phyloP scores from a whole-genome alignment of 352 stramenopile genomes.

The Pythium periplocum region DNA sequence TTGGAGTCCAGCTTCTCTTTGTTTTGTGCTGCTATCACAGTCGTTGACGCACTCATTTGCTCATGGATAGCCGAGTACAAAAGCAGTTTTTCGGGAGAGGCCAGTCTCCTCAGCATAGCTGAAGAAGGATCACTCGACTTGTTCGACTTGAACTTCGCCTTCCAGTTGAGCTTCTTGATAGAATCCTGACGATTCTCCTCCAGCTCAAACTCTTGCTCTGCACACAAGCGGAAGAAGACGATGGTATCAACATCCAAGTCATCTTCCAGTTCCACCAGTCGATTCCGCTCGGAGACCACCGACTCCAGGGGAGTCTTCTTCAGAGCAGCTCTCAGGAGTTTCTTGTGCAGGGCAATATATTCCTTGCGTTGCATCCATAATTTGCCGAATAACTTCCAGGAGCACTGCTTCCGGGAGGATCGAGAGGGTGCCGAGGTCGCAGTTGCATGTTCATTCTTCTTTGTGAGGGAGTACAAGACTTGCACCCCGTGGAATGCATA shows the following conservation, averaged over 20 bases:
- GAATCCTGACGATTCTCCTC: slow-evolving; percentile 64
- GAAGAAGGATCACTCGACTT: slow-evolving; percentile 8
- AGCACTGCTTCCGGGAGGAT: slow-evolving; percentile 16
- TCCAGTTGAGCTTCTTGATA: slow-evolving; percentile 66
- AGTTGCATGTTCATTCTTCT: slow-evolving; percentile 7
- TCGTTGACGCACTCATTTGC: slow-evolving; percentile 55
- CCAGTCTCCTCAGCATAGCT: slow-evolving; percentile 18
- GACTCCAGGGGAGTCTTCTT: slow-evolving; percentile 50
- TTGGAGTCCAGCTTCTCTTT: slow-evolving; percentile 39
- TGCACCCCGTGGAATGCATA: slow-evolving; percentile 71
- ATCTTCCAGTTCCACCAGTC: slow-evolving; percentile 62
- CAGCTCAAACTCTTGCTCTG: slow-evolving; percentile 53
- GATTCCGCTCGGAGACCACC: slow-evolving; percentile 37
- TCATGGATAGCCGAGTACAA: slow-evolving; percentile 54
- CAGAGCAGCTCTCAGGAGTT: slow-evolving; percentile 43
- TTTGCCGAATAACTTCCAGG: slow-evolving; percentile 60
- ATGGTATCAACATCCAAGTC: slow-evolving; percentile 69
- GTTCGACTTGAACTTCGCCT: slow-evolving; percentile 46
- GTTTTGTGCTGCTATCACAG: slow-evolving; percentile 35
- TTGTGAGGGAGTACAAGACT: slow-evolving; percentile 41
- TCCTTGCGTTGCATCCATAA: slow-evolving; percentile 57
- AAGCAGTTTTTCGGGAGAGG: slow-evolving; percentile 40
- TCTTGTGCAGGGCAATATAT: slow-evolving; percentile 77
- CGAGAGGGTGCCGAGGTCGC: not conserved
- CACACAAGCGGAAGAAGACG: slow-evolving; percentile 77